Conservation (phyloP, 2,329 filamentous ascomycete genomes). For the Pseudocercospora fuligena region DNA sequence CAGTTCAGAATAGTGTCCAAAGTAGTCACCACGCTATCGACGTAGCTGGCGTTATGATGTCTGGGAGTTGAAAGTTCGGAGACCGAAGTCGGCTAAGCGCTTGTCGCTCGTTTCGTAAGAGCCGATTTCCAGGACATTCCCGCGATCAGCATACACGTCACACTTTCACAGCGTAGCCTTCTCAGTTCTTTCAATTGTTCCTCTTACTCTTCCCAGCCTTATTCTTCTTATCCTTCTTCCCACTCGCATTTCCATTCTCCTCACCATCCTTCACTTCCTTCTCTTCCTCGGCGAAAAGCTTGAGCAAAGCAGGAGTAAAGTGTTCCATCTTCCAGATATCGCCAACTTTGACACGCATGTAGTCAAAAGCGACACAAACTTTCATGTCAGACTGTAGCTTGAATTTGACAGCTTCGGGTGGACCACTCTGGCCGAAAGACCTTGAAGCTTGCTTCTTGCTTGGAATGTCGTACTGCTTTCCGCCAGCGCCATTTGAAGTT, state of each 20-base stretch:
- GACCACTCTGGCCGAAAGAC: not conserved
- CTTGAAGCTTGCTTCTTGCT: conserved; percentile 13
- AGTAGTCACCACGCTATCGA: no score
- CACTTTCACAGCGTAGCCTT: no score
- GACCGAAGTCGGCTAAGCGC: no score
- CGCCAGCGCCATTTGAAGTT: conserved; percentile 15
- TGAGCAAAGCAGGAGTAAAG: conserved; percentile 64
- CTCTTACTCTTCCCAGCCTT: conserved; percentile 31
- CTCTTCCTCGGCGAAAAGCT: conserved; percentile 58
- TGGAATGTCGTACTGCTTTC: conserved; percentile 32
- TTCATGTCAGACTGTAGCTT: conserved; percentile 60
- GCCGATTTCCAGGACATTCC: no score
- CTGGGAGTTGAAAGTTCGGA: no score
- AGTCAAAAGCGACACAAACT: conserved; percentile 76
- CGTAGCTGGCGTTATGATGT: no score
- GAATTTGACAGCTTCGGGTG: conserved; percentile 37
- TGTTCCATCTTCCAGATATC: conserved; percentile 71
- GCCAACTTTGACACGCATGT: conserved; percentile 73
- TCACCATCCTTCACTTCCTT: conserved; percentile 30
- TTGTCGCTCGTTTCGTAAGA: no score
- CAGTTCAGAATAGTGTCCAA: no score
- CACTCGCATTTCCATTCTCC: conserved; percentile 3
- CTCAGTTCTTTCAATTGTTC: conserved; percentile 25
- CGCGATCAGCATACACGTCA: no score
- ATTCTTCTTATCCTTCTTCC: conserved; percentile 30